phyloP scores from a whole-genome alignment of 2,329 filamentous ascomycete genomes.

The Teratosphaeria epicoccoides region DNA sequence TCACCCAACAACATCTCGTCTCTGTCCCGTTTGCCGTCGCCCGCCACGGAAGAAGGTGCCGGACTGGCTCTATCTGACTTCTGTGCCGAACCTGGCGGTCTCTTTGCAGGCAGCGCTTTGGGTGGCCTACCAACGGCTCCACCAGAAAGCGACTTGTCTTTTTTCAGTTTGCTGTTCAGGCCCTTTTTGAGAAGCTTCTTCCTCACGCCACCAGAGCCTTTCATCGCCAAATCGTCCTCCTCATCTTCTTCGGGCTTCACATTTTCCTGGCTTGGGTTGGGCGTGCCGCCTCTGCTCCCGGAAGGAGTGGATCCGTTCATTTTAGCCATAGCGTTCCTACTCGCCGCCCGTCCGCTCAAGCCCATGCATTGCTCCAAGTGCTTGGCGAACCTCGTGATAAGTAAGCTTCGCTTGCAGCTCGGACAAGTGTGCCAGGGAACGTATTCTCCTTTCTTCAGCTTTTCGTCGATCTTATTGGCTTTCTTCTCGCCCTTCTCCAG shows the following conservation, averaged over 20 bases:
- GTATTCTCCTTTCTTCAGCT: slow-evolving; percentile 41
- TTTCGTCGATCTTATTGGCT: slow-evolving; percentile 31
- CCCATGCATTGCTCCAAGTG: slow-evolving; percentile 53
- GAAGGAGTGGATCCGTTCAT: slow-evolving; percentile 24
- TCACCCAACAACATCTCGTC: slow-evolving; percentile 20
- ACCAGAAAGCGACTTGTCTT: slow-evolving; percentile 25
- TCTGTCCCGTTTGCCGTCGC: slow-evolving; percentile 22
- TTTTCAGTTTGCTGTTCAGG: slow-evolving; percentile 36
- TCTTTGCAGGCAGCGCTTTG: slow-evolving; percentile 17
- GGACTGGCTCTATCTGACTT: slow-evolving; percentile 9
- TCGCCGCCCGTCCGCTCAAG: slow-evolving; percentile 43
- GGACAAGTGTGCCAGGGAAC: slow-evolving; percentile 48
- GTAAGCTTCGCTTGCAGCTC: slow-evolving; percentile 50
- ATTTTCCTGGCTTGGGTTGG: slow-evolving; percentile 17
- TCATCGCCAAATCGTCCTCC: slow-evolving; percentile 15
- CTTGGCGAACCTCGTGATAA: slow-evolving; percentile 50
- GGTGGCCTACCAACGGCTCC: slow-evolving; percentile 22
- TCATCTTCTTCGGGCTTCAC: slow-evolving; percentile 20
- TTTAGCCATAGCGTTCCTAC: slow-evolving; percentile 40
- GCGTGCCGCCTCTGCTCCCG: slow-evolving; percentile 25
- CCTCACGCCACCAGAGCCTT: slow-evolving; percentile 19
- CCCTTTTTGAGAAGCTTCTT: slow-evolving; percentile 30
- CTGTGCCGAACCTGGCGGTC: slow-evolving; percentile 10
- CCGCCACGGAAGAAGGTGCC: slow-evolving; percentile 7
- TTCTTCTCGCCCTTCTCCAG: slow-evolving; percentile 38